phyloP scores from a whole-genome alignment of 345 rosid species.

The Fremontodendron californicum region DNA sequence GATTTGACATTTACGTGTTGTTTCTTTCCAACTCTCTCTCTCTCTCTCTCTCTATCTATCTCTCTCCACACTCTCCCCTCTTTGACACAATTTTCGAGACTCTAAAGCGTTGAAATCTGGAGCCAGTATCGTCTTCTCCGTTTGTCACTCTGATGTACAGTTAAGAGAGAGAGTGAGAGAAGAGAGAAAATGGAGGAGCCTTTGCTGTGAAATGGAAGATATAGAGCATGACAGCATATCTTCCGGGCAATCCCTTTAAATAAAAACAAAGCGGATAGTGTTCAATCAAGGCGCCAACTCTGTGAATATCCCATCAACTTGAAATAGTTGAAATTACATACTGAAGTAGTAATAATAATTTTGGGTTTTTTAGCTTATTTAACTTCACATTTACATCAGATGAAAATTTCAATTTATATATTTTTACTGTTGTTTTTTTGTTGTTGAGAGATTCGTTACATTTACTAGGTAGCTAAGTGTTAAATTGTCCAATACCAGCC shows the following conservation, averaged over 20 bases:
- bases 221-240: conserved; percentile 43
- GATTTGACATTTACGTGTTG: conserved; percentile 73
- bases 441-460: too few species aligned
- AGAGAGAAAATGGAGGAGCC: conserved; percentile 13
- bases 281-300: conserved; percentile 5
- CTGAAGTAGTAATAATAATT: too few species aligned
- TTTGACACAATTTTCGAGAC: conserved; percentile 61
- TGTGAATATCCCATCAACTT: background rate
- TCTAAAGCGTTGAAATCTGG: conserved; percentile 64
- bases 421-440: too few species aligned
- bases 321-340: background rate
- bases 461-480: too few species aligned
- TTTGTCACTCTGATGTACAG: conserved; percentile 64
- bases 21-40: conserved; percentile 35
- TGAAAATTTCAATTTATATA: too few species aligned
- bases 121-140: conserved; percentile 87
- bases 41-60: background rate
- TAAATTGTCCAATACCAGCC: too few species aligned
- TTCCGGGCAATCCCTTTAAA: conserved; percentile 35
- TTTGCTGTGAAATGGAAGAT: background rate
- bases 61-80: background rate
- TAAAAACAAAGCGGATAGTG: background rate
- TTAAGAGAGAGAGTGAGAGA: background rate
- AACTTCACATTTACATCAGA: too few species aligned
- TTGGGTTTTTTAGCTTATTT: background rate